Conservation (phyloP, 371 early-diverging fungal species). For the Rhizopus sp. region DNA sequence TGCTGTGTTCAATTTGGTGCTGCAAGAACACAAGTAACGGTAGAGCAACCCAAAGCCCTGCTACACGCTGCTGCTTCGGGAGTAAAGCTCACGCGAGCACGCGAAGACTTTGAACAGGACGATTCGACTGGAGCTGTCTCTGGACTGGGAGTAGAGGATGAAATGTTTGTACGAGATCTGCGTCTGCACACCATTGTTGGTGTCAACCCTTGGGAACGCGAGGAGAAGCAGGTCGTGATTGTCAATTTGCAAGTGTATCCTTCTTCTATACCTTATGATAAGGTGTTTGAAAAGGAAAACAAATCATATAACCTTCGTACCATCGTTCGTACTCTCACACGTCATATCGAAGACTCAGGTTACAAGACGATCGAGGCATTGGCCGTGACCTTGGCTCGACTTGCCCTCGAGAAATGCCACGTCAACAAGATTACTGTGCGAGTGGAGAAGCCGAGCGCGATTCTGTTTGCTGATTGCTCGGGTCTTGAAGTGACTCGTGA, state of each 20-base stretch:
- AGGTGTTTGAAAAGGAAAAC: constrained; percentile 51
- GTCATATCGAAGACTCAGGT: constrained; percentile 68
- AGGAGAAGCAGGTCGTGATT: constrained; percentile 89
- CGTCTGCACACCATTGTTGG: constrained; percentile 88
- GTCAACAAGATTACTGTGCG: constrained; percentile 84
- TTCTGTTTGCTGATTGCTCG: constrained; percentile 89
- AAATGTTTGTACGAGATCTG: constrained; percentile 82
- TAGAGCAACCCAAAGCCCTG: constrained; percentile 91
- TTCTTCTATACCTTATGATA: constrained; percentile 37
- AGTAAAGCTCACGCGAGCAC: constrained; percentile 80
- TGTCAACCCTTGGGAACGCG: constrained; percentile 94
- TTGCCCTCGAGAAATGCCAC: constrained; percentile 78
- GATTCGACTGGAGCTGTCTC: constrained; percentile 47
- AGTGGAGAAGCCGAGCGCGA: constrained; percentile 91
- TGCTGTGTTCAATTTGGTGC: constrained; percentile 64
- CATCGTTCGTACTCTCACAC: constrained; percentile 76
- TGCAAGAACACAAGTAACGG: constrained; percentile 67
- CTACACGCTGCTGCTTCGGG: constrained; percentile 89
- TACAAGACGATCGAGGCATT: constrained; percentile 89
- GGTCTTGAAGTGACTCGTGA: constrained; percentile 91
- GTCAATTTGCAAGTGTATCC: constrained; percentile 79
- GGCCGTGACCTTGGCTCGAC: constrained; percentile 70
- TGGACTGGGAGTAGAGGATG: constrained; percentile 42
- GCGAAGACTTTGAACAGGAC: constrained; percentile 40
- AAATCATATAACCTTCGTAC: constrained; percentile 81